phyloP scores from a whole-genome alignment of 176 grass and related monocot genomes.

The Thalia dealbata region DNA sequence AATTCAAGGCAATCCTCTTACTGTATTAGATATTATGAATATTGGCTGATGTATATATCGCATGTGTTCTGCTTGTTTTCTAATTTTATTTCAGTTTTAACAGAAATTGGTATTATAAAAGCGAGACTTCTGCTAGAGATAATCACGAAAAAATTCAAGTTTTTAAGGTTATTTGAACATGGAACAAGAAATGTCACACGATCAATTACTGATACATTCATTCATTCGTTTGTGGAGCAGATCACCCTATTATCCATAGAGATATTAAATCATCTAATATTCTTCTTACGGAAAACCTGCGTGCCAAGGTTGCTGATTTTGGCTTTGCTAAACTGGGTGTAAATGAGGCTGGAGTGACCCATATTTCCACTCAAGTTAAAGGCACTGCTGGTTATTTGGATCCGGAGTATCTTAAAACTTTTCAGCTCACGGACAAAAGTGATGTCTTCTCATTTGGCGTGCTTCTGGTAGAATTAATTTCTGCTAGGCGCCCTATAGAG shows the following conservation, averaged over 20 bases:
- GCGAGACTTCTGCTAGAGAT: too few species aligned
- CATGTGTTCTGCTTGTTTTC: too few species aligned
- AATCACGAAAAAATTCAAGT: neutral
- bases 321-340: conserved; percentile 67
- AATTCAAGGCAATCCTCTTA: too few species aligned
- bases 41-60: too few species aligned
- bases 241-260: conserved; percentile 58
- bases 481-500: conserved; percentile 61
- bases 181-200: neutral
- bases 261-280: conserved; percentile 52
- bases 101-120: too few species aligned
- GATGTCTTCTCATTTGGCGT: conserved; percentile 96
- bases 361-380: conserved; percentile 79
- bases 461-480: conserved; percentile 63
- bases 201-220: neutral
- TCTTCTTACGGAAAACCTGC: conserved; percentile 65
- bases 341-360: conserved; percentile 23
- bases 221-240: conserved; percentile 22
- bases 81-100: too few species aligned
- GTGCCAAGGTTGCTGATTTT: conserved; percentile 93
- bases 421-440: conserved; percentile 86
- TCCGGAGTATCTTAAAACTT: conserved; percentile 89
- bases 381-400: conserved; percentile 94
- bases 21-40: too few species aligned
- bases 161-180: neutral